Evolutionary conservation across 768 basidiomycete species (phyloP), one percentile per base, ranked within the genome.

Genomic region (Pleurotus tuoliensis): DNA sequence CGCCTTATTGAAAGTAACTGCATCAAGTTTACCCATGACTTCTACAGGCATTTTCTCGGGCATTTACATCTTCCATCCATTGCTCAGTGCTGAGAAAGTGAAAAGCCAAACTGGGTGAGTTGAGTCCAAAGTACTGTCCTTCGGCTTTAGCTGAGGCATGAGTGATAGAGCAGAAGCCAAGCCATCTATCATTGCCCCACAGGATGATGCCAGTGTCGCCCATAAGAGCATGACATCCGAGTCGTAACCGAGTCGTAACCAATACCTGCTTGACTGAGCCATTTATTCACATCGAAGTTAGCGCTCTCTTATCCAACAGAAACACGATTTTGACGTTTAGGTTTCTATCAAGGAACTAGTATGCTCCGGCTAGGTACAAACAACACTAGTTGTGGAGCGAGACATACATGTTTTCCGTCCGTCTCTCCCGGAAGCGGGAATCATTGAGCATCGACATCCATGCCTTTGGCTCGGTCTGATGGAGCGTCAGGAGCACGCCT

Each of bases 1-100:
- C 4, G 3, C 5, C 48, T 24, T 15, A 37, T n/a, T 16, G 4
- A 16, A n/a, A 25, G 15, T 7, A n/a, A 4, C 25, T n/a, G 15
- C n/a, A 44, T 44, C n/a, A 51, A 5, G 2, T 34, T 27, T 39
- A 34, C 39, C 25, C 18, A 46, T 57, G 44, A n/a, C 24, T 15
- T 48, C 25, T 41, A 45, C 59, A 88, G 87, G 87, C 27, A 66
- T 86, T 50, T 61, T 76, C 24, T 86, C 87, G 11, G 87, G 87
- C 7, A 65, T 86, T 18, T 87, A 88, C 65, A 82, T 87, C 52
- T 88, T 88, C 71, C 77, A 79, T 62, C 86, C 86, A 4, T 61
- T 77, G 57, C 62, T 79, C 16, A 49, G 65, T 38, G 57, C 69
- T 41, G 63, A 66, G 30, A 49, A 37, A 38, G 39, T 27, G 25